Evolutionary conservation across 2,329 filamentous ascomycete genomes (phyloP), one percentile per base, ranked within the genome.

Genomic region (Dactylellina haptotyla): DNA sequence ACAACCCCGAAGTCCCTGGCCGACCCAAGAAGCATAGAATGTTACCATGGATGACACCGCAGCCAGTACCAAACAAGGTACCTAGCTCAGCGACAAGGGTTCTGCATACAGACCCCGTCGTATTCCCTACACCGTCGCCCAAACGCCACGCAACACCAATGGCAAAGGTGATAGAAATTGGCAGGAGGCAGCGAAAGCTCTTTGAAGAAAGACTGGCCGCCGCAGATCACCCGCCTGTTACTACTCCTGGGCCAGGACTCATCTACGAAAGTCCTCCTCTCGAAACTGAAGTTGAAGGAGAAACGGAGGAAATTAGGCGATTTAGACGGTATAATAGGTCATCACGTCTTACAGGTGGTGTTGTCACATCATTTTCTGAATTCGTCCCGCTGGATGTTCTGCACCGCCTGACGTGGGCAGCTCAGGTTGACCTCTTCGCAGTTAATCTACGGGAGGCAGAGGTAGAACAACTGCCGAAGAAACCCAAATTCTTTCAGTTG

Each of bases 341-440:
- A 8, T 65, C 45, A 4, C 59, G 46, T 26, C 23, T 73, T n/a
- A n/a, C 34, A 2, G 69, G 51, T 3, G 69, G 69, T 16, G 32
- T 61, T 4, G 46, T 57, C n/a, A 73, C 69, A 30, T 30, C 61
- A 8, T 59, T 77, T 20, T 77, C 77, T 9, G 77, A 78, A 56
- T 78, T 78, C 30, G 76, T 76, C 2, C 53, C 77, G 2, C 43
- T 78, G 48, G 32, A 53, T 3, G n/a, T 45, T 6, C 25, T 75
- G 5, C 71, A 63, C 4, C 66, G 66, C 9, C 43, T 78, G 1
- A 37, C 57, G 3, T 78, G 77, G 77, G 77, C 64, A 9, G 66
- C 56, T 12, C 75, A 64, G 4, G 75, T 77, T 4, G 77, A 78
- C 62, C 30, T 78, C 4, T 65, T 78, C 16, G 76, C 69, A 1